phyloP scores from a whole-genome alignment of 352 stramenopile species.

The Globisporangium sylvaticum region DNA sequence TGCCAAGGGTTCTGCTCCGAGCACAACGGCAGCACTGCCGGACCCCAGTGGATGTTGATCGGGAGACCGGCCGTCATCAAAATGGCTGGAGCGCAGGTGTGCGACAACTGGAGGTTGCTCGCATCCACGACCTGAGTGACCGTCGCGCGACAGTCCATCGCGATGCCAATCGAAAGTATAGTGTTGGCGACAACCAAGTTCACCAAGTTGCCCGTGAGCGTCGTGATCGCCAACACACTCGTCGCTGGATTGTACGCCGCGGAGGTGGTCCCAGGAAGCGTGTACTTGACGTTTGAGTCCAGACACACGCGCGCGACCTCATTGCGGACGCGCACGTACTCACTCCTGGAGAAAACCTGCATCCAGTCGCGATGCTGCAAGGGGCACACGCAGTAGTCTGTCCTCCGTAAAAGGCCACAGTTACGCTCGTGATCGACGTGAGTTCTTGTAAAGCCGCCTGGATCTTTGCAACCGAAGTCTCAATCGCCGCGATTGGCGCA shows the following conservation, averaged over 20 bases:
- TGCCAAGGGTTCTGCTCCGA: slow-evolving; percentile 42
- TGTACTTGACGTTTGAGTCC: slow-evolving; percentile 47
- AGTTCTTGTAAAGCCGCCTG: slow-evolving; percentile 89
- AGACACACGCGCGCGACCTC: slow-evolving; percentile 61
- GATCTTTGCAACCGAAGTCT: slow-evolving; percentile 72
- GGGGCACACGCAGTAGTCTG: slow-evolving; percentile 68
- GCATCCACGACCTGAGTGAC: slow-evolving; percentile 17
- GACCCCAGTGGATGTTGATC: slow-evolving; percentile 61
- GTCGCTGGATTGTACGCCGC: slow-evolving; percentile 3
- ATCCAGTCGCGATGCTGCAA: slow-evolving; percentile 46
- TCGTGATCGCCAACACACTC: slow-evolving; percentile 39
- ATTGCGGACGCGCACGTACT: slow-evolving; percentile 61
- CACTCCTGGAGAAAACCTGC: slow-evolving; percentile 53
- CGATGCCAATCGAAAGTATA: slow-evolving; percentile 37
- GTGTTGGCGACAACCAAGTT: slow-evolving; percentile 28
- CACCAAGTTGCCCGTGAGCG: slow-evolving; percentile 24
- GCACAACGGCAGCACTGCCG: slow-evolving; percentile 66
- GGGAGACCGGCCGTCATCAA: slow-evolving; percentile 17
- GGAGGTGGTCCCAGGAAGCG: slow-evolving; percentile 33
- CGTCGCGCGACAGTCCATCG: slow-evolving; percentile 28
- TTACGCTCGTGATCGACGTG: slow-evolving; percentile 81
- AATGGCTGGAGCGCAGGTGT: slow-evolving; percentile 25
- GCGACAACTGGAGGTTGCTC: slow-evolving; percentile 26
- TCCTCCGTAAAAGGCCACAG: slow-evolving; percentile 56
- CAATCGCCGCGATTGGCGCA: slow-evolving; percentile 73